Evolutionary conservation across 345 rosid species (phyloP).

Genomic region (Salix arbutifolia): DNA sequence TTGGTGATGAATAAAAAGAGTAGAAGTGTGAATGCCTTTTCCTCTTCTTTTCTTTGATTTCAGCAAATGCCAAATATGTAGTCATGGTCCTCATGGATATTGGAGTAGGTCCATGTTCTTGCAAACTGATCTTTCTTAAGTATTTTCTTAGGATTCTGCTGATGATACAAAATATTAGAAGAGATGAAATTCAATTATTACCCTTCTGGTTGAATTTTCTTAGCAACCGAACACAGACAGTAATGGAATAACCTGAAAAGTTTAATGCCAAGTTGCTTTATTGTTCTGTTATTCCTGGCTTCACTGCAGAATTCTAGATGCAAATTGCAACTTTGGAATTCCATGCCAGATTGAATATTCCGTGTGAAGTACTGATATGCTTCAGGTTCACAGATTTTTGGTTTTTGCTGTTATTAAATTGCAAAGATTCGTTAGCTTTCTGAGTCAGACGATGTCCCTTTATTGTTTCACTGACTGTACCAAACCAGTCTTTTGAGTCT

Average conservation of each 20-base stretch:
- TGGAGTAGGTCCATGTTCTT: neutral
- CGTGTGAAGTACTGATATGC: constrained; percentile 26
- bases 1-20: neutral
- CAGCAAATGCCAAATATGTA: neutral
- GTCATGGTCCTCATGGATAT: neutral
- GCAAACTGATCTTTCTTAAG: neutral
- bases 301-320: constrained; percentile 19
- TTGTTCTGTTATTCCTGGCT: constrained; percentile 14
- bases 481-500: constrained; percentile 25
- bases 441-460: constrained; percentile 41
- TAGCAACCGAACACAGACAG: constrained; percentile 21
- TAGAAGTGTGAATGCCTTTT: neutral
- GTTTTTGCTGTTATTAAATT: constrained; percentile 32
- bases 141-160: neutral
- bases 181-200: neutral
- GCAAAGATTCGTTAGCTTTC: constrained; percentile 29
- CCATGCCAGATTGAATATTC: constrained; percentile 46
- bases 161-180: neutral
- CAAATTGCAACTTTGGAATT: constrained; percentile 35
- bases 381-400: constrained; percentile 26
- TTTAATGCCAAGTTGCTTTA: neutral
- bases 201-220: constrained; percentile 11
- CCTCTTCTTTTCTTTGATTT: neutral
- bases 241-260: constrained; percentile 14
- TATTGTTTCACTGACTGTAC: constrained; percentile 17